A percentile compares a stretch with the other conserved stretches of the same genome.
phyloP scores from a whole-genome alignment of 2,329 filamentous ascomycete species.

The Sporothrix inflata region DNA sequence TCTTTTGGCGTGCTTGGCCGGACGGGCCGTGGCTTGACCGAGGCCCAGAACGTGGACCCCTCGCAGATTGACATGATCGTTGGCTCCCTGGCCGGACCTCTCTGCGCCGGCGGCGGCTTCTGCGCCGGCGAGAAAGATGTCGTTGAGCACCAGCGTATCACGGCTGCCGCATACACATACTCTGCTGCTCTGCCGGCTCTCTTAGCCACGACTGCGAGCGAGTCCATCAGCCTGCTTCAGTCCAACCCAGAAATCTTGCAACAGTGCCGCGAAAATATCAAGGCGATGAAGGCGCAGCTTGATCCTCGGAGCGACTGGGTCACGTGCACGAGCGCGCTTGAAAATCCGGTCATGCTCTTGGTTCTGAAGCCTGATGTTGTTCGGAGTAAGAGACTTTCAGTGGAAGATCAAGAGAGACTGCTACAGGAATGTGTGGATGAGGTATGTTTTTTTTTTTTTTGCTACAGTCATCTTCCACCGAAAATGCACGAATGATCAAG shows the following conservation, averaged over 20 bases:
- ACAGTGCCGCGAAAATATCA: slow-evolving; percentile 83
- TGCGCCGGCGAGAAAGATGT: slow-evolving; percentile 91
- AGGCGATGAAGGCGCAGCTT: slow-evolving; percentile 80
- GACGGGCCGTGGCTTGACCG: slow-evolving; percentile 88
- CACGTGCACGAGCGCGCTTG: slow-evolving; percentile 73
- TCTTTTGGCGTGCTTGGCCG: slow-evolving; percentile 93
- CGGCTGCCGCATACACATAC: slow-evolving; percentile 89
- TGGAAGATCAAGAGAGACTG: slow-evolving; percentile 80
- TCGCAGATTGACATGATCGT: slow-evolving; percentile 96
- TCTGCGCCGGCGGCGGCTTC: slow-evolving; percentile 93
- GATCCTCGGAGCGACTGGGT: slow-evolving; percentile 96
- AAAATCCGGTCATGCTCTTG: slow-evolving; percentile 87
- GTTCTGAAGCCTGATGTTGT: slow-evolving; percentile 83
- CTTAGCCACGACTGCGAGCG: slow-evolving; percentile 91
- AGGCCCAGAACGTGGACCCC: slow-evolving; percentile 94
- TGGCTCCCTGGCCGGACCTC: slow-evolving; percentile 84
- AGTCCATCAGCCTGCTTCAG: slow-evolving; percentile 84
- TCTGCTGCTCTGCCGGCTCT: slow-evolving; percentile 93
- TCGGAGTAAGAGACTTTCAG: slow-evolving; percentile 65
- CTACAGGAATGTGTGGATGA: slow-evolving; percentile 95
- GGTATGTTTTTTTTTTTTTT: slow-evolving; percentile 58
- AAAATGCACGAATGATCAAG: too few relatives aligned
- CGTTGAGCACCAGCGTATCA: slow-evolving; percentile 94
- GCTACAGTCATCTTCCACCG: not conserved
- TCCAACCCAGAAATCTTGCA: slow-evolving; percentile 80